Base-by-base conservation (phyloP, 306 rosid species). In the Cucurbita moschata region DNA sequence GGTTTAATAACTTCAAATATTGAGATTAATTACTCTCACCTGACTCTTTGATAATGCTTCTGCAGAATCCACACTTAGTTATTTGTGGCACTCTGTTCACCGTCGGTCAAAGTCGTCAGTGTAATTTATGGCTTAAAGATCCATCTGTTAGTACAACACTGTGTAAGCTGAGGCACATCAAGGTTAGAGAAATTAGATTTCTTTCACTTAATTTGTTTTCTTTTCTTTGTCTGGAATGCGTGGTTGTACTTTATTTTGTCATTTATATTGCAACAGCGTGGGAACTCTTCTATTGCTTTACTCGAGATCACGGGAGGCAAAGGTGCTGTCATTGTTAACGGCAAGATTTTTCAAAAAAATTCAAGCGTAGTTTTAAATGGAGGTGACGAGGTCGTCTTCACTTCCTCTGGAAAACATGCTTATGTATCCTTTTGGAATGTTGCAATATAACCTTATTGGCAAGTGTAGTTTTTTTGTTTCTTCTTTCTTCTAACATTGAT, bases 321-420 rank as follows among this genome's bases (percentile, higher is more conserved):
- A 76, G 96, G 97, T 35, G 63, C 58, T 30, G 95, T 95, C 73
- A 88, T 76, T 77, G 96, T 95, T 18, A 95, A 95, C 68, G 96
- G 96, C 18, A 86, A 82, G 85, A 64, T 62, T 14, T 56, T 42
- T 74, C 82, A 71, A 52, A 89, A 83, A 82, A 85, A 76, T 79
- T 76, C 87, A 58, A 83, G 86, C 51, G 74, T 85, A 40, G 72
- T 82, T 63, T 82, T 95, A 59, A 88, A 64, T 16, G 96, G 96
- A 80, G 99, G 99, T 4, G 99, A 95, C 65, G 99, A 95, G 83
- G 82, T 95, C 60, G 88, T 91, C 74, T 95, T 95, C 70, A 77
- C 84, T 75, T 74, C 86, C 44, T 81, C 84, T 21, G 87, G 88
- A 78, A 91, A 83, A 79, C 92, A 91, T 82, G 89, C 96, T 71